Conservation (phyloP, 148 eudicot genomes). For the Talinum fruticosum region DNA sequence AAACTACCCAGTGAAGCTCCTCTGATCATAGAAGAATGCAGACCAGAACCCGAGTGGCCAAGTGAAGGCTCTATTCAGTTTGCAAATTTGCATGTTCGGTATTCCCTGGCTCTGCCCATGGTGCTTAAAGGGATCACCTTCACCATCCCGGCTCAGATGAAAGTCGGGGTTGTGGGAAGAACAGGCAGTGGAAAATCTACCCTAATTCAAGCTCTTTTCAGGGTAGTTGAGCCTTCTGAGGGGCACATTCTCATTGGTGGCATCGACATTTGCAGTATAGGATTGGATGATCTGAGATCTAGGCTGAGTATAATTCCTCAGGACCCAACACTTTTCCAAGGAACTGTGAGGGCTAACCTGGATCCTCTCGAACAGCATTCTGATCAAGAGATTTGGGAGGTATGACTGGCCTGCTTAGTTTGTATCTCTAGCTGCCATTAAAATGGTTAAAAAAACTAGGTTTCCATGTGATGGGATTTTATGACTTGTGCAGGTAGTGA, state of each 20-base stretch:
- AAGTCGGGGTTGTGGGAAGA: constrained; percentile 85
- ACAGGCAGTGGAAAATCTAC: constrained; percentile 96
- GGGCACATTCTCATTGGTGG: constrained; percentile 78
- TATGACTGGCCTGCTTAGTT: constrained; percentile 20
- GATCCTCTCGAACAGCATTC: constrained; percentile 70
- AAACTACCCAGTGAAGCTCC: constrained; percentile 78
- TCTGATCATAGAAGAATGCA: constrained; percentile 43
- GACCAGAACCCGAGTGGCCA: constrained; percentile 74
- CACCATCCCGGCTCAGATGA: constrained; percentile 56
- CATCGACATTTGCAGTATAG: constrained; percentile 58
- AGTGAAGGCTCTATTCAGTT: constrained; percentile 56
- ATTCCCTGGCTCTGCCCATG: constrained; percentile 59
- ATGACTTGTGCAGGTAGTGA: constrained; percentile 46
- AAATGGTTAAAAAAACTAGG: background rate
- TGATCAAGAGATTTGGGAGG: constrained; percentile 87
- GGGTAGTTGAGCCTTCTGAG: constrained; percentile 71
- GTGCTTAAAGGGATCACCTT: constrained; percentile 78
- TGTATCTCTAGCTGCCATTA: background rate
- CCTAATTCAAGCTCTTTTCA: constrained; percentile 84
- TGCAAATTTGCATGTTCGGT: constrained; percentile 61
- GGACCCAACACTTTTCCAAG: constrained; percentile 87
- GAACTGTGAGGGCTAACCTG: constrained; percentile 70
- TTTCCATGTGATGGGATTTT: background rate
- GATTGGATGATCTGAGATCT: constrained; percentile 75
- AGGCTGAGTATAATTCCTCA: constrained; percentile 86